A percentile compares a stretch with the other conserved stretches of the same genome.
These are phyloP conservation scores for Verruconis gallopava DNA, from an alignment of 2,329 filamentous ascomycete species.

Conservation along the genomic window DNA sequence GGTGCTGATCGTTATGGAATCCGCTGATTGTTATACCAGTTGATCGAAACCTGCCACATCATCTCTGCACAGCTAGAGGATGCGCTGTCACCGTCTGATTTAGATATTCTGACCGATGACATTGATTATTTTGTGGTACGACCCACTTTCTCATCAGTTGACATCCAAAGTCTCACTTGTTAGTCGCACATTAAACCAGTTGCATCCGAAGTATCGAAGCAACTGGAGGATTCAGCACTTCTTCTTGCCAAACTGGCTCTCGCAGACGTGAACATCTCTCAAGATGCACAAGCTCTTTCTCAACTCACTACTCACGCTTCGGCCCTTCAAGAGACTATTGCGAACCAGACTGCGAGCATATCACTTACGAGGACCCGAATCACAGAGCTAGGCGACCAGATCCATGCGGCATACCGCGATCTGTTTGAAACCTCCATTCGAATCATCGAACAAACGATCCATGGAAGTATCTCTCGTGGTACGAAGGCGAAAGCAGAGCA, in stretches of 20 bases:
- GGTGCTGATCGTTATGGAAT: neutral
- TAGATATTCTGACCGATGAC: constrained; percentile 27
- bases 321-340: constrained; percentile 12
- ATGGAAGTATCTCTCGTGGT: constrained; percentile 30
- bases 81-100: constrained; percentile 24
- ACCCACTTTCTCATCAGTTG: neutral
- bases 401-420: constrained; percentile 25
- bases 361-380: constrained; percentile 22
- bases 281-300: neutral
- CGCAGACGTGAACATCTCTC: neutral
- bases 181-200: constrained; percentile 3
- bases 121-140: constrained; percentile 25
- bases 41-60: constrained; percentile 31
- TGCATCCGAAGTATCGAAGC: constrained; percentile 5
- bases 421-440: constrained; percentile 27
- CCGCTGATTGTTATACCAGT: neutral
- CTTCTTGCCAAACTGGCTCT: constrained; percentile 1
- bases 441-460: constrained; percentile 34
- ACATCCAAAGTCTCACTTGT: neutral
- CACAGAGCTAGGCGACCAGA: constrained; percentile 19
- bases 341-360: constrained; percentile 4
- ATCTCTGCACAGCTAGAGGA: constrained; percentile 27
- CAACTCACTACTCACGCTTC: constrained; percentile 7
- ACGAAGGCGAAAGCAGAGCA: constrained; percentile 31
- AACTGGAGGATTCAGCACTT: neutral